phyloP scores from a whole-genome alignment of 1,284 basidiomycete genomes.

The Papiliotrema laurentii region DNA sequence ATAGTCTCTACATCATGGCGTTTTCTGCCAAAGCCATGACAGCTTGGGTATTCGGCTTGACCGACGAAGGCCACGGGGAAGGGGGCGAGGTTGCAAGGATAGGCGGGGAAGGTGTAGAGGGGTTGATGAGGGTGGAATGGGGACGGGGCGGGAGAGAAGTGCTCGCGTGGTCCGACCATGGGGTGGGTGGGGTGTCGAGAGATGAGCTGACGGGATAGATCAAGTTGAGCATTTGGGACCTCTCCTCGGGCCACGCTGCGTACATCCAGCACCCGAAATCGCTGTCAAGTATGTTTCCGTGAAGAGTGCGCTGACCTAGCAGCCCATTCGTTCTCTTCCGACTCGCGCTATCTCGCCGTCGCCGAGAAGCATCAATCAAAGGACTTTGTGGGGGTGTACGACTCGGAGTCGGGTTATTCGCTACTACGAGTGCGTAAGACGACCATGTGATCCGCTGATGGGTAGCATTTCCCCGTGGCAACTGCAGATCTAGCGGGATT shows the following conservation, averaged over 20 bases:
- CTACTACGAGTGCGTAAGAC: constrained; percentile 62
- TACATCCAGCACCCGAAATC: constrained; percentile 30
- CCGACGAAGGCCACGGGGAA: constrained; percentile 64
- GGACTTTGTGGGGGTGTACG: constrained; percentile 77
- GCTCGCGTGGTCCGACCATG: constrained; percentile 82
- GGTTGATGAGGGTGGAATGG: constrained; percentile 77
- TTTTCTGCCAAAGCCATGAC: constrained; percentile 60
- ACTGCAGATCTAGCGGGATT: constrained; percentile 69
- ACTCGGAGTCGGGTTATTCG: constrained; percentile 62
- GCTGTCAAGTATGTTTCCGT: constrained; percentile 10
- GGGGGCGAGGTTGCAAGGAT: constrained; percentile 55
- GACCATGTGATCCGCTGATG: not conserved
- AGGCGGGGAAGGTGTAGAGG: constrained; percentile 72
- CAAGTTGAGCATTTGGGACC: constrained; percentile 72
- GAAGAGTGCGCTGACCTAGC: constrained; percentile 4
- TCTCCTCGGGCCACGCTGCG: constrained; percentile 59
- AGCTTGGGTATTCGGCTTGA: constrained; percentile 53
- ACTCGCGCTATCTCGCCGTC: constrained; percentile 72
- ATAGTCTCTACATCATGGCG: constrained; percentile 74
- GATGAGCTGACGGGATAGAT: constrained; percentile 53
- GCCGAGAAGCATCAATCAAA: constrained; percentile 81
- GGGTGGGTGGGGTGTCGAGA: constrained; percentile 56
- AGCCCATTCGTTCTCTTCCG: constrained; percentile 74
- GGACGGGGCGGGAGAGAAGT: constrained; percentile 71
- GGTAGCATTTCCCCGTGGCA: constrained; percentile 73